Percentiles rank a stretch among this genome's conserved stretches.
Conservation (phyloP, 441 rosid species). For the Geranium incanum region DNA sequence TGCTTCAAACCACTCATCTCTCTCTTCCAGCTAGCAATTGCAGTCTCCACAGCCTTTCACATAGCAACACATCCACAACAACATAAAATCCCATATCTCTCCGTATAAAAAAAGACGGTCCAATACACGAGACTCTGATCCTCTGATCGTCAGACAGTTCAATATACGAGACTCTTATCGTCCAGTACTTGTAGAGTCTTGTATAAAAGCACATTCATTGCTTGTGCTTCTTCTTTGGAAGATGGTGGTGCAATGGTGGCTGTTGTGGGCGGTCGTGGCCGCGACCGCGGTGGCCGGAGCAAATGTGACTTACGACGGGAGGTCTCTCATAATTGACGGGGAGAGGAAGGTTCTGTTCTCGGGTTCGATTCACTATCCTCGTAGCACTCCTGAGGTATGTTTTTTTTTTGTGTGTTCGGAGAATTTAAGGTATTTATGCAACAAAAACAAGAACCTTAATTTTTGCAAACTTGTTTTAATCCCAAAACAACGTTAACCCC, state of each 20-base stretch:
- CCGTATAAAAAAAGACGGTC: not conserved
- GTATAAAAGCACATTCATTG: not conserved
- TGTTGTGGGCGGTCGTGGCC: not conserved
- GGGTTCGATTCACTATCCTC: slow-evolving; percentile 81
- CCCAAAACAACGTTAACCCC: too few species aligned
- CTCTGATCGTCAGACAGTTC: not conserved
- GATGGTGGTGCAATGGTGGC: slow-evolving; percentile 6
- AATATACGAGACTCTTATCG: not conserved
- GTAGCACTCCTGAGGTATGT: slow-evolving; percentile 79
- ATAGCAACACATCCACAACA: too few species aligned
- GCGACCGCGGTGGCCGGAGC: not conserved
- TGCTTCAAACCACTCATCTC: not conserved
- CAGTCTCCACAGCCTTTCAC: too few species aligned
- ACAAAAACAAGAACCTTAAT: not conserved
- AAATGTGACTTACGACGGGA: slow-evolving; percentile 60
- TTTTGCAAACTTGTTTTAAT: not conserved
- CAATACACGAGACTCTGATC: not conserved
- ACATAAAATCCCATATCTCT: too few species aligned
- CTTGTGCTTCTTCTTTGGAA: not conserved
- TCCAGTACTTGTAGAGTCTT: not conserved
- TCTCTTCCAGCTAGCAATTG: too few species aligned
- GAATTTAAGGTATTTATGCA: not conserved
- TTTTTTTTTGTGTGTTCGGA: not conserved
- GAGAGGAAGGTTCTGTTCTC: slow-evolving; percentile 66
- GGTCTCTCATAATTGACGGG: slow-evolving; percentile 66